A percentile compares a stretch with the other conserved stretches of the same genome.
Conservation (phyloP, 352 stramenopile genomes). For the Blastocystis sp. region DNA sequence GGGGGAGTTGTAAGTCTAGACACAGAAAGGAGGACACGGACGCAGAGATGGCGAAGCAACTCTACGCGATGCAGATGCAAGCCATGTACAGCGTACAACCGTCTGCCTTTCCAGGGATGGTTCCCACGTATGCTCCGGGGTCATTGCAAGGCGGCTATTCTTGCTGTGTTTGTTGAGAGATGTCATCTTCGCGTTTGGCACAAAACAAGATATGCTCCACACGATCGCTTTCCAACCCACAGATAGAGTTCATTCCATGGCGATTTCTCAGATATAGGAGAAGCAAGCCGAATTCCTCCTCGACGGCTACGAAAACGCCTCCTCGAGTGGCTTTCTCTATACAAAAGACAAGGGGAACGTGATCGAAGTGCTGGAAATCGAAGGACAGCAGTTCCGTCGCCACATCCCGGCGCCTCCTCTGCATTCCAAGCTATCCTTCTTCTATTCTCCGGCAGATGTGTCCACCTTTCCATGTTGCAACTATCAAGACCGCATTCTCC, state of each 20-base stretch:
- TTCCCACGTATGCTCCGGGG: background rate
- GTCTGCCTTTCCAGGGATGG: background rate
- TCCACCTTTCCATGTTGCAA: slow-evolving; percentile 30
- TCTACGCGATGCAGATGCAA: background rate
- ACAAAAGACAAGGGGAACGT: slow-evolving; percentile 39
- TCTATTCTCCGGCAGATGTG: background rate
- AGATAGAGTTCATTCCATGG: background rate
- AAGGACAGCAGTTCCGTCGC: slow-evolving; percentile 41
- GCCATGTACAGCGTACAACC: background rate
- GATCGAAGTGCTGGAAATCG: slow-evolving; percentile 66
- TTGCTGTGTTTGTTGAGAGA: slow-evolving; percentile 2
- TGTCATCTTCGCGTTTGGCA: slow-evolving; percentile 11
- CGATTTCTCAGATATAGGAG: slow-evolving; percentile 9
- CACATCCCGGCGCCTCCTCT: slow-evolving; percentile 49
- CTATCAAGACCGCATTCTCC: slow-evolving; percentile 44
- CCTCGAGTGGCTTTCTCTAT: slow-evolving; percentile 38
- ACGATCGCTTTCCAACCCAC: background rate
- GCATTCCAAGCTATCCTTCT: background rate
- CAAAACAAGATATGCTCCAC: background rate
- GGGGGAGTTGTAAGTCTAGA: background rate
- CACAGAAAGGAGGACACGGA: background rate
- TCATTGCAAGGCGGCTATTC: background rate
- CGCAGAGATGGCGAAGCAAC: background rate
- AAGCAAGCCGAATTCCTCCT: slow-evolving; percentile 30
- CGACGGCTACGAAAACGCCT: slow-evolving; percentile 14